Percentiles rank a stretch among this genome's conserved stretches.
Conservation (phyloP, 495 filamentous ascomycete genomes). For the Trichocladium uniseriatum region DNA sequence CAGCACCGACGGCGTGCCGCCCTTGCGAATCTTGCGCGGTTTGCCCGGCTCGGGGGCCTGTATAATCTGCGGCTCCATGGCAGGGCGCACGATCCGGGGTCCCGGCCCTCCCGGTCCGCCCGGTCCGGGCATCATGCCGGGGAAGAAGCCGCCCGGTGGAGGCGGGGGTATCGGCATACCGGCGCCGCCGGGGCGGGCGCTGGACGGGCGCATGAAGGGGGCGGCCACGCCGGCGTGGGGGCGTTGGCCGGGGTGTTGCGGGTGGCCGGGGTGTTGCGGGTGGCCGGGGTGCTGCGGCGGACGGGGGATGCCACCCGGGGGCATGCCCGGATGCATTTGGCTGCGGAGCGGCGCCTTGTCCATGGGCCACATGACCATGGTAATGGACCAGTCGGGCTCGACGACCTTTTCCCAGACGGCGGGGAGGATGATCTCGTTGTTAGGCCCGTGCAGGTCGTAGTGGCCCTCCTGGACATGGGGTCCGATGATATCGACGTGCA, state of each 20-base stretch:
- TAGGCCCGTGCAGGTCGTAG: slow-evolving; percentile 75
- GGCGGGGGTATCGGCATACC: slow-evolving; percentile 13
- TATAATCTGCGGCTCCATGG: slow-evolving; percentile 6
- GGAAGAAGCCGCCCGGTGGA: slow-evolving; percentile 1
- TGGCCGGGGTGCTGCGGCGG: neutral
- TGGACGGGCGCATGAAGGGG: slow-evolving; percentile 11
- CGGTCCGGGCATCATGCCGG: slow-evolving; percentile 1
- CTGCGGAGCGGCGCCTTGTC: slow-evolving; percentile 27
- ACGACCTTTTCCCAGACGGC: slow-evolving; percentile 80
- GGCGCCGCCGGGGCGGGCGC: slow-evolving; percentile 11
- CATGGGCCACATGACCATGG: slow-evolving; percentile 98
- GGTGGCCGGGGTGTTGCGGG: neutral
- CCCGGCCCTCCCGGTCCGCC: neutral
- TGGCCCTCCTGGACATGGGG: slow-evolving; percentile 76
- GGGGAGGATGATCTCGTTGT: slow-evolving; percentile 81
- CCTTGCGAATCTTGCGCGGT: neutral
- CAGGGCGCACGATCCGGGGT: neutral
- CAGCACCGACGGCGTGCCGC: neutral
- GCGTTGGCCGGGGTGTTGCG: neutral
- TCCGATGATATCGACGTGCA: slow-evolving; percentile 74
- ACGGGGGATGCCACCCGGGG: slow-evolving; percentile 12
- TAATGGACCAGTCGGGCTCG: slow-evolving; percentile 80
- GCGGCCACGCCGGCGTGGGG: neutral
- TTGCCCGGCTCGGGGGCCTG: no score
- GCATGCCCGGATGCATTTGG: slow-evolving; percentile 6